phyloP scores from a whole-genome alignment of 1,284 basidiomycete genomes.

The Xerocomus minutiporus region DNA sequence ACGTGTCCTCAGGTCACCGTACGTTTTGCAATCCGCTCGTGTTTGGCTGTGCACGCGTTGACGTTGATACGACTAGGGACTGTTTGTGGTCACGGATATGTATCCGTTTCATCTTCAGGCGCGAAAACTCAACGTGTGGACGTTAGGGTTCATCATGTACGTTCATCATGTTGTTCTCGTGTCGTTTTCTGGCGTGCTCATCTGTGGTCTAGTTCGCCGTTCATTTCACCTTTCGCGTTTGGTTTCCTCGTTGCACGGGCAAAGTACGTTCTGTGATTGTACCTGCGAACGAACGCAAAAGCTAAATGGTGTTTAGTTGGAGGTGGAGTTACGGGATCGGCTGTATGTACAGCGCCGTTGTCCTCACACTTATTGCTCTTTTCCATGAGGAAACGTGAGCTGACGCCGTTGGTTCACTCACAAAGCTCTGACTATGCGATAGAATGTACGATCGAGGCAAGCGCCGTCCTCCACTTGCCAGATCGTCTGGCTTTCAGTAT shows the following conservation, averaged over 20 bases:
- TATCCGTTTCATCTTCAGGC: conserved; percentile 76
- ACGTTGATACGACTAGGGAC: conserved; percentile 39
- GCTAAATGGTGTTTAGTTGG: conserved; percentile 40
- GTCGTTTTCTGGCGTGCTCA: not conserved
- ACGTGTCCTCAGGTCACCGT: conserved; percentile 69
- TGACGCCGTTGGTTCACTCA: not conserved
- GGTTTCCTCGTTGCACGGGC: conserved; percentile 64
- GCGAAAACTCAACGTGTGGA: conserved; percentile 71
- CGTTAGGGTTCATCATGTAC: conserved; percentile 62
- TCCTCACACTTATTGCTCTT: conserved; percentile 53
- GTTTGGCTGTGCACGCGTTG: not conserved
- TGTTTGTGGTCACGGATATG: conserved; percentile 64
- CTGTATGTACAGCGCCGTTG: conserved; percentile 53
- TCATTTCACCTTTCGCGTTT: conserved; percentile 64
- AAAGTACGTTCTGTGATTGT: conserved; percentile 31
- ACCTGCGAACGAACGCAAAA: not conserved
- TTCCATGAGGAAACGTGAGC: conserved; percentile 64
- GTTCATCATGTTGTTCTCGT: conserved; percentile 29
- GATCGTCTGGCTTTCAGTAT: conserved; percentile 45
- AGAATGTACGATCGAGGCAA: conserved; percentile 69
- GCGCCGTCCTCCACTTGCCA: conserved; percentile 44
- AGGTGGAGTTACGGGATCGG: conserved; percentile 71
- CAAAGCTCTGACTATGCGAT: conserved; percentile 7
- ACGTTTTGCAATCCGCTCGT: conserved; percentile 16
- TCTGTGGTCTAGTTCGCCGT: conserved; percentile 39